phyloP scores from a whole-genome alignment of 2,329 filamentous ascomycete species.

The Penicillium sp. region DNA sequence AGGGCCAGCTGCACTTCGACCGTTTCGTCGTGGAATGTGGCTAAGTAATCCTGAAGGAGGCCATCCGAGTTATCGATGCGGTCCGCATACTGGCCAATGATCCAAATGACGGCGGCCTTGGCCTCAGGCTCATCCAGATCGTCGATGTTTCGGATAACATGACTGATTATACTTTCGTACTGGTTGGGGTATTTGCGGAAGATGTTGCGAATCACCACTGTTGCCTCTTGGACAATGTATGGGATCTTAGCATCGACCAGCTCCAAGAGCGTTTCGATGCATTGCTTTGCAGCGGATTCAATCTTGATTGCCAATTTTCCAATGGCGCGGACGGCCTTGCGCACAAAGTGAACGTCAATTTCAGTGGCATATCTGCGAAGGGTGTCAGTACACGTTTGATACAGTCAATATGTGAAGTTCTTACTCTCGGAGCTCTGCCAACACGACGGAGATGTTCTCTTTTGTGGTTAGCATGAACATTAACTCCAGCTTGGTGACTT shows the following conservation, averaged over 20 bases:
- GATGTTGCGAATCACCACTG: conserved; percentile 97
- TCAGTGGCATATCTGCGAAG: conserved; percentile 74
- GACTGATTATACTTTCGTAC: conserved; percentile 96
- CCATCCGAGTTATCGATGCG: conserved; percentile 96
- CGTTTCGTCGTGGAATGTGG: conserved; percentile 88
- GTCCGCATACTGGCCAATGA: conserved; percentile 96
- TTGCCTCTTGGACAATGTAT: conserved; percentile 98
- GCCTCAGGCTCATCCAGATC: conserved; percentile 96
- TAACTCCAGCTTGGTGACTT: conserved; percentile 96
- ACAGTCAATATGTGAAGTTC: conserved; percentile 21
- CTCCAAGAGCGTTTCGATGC: conserved; percentile 88
- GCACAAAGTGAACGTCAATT: conserved; percentile 97
- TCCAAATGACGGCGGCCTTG: conserved; percentile 98
- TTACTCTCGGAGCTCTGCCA: conserved; percentile 88
- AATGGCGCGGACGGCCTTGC: conserved; percentile 94
- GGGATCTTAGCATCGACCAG: conserved; percentile 97
- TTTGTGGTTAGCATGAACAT: conserved; percentile 99
- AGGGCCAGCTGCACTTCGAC: conserved; percentile 94
- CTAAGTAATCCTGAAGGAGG: conserved; percentile 89
- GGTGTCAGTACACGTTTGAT: conserved; percentile 1
- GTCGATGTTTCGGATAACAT: conserved; percentile 92
- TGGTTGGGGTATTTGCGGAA: conserved; percentile 99
- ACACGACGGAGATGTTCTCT: conserved; percentile 89
- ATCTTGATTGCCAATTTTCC: conserved; percentile 99
- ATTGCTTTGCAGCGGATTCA: conserved; percentile 83